A percentile compares a stretch with the other conserved stretches of the same genome.
Evolutionary conservation across 176 grass and related monocot genomes (phyloP).

Genomic region (Tillandsia fasciculata): DNA sequence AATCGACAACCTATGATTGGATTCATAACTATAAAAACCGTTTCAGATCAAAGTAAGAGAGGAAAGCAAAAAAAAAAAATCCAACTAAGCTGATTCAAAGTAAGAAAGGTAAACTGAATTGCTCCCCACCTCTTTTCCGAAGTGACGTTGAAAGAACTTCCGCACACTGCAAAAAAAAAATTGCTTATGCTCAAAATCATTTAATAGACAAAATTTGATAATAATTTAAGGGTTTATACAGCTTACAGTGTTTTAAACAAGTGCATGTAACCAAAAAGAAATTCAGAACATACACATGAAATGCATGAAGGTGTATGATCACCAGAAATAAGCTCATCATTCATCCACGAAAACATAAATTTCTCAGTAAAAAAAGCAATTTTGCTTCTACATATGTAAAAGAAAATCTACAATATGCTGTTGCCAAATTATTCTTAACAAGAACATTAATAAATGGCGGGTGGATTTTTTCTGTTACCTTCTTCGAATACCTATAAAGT

Average conservation of each 20-base stretch:
- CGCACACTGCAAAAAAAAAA: slow-evolving; percentile 55
- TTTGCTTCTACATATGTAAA: not conserved
- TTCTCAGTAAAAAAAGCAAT: not conserved
- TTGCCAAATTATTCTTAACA: not conserved
- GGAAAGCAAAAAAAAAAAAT: not conserved
- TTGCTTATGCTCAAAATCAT: not conserved
- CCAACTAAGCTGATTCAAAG: not conserved
- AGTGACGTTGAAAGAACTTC: slow-evolving; percentile 81
- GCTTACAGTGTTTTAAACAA: not conserved
- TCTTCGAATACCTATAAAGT: too few relatives aligned
- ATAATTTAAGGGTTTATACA: not conserved
- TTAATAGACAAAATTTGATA: too few relatives aligned
- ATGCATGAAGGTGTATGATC: too few relatives aligned
- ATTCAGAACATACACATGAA: too few relatives aligned
- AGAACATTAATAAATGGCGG: not conserved
- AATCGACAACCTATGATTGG: slow-evolving; percentile 78
- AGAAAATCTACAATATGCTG: not conserved
- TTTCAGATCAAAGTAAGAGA: not conserved
- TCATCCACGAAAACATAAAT: not conserved
- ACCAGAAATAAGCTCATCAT: not conserved
- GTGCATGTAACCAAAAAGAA: too few relatives aligned
- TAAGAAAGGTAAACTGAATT: not conserved
- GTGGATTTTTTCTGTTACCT: too few relatives aligned
- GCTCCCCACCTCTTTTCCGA: slow-evolving; percentile 70
- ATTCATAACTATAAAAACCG: not conserved